Base-by-base conservation (phyloP, 352 stramenopile genomes). In the Globisporangium middletonii region DNA sequence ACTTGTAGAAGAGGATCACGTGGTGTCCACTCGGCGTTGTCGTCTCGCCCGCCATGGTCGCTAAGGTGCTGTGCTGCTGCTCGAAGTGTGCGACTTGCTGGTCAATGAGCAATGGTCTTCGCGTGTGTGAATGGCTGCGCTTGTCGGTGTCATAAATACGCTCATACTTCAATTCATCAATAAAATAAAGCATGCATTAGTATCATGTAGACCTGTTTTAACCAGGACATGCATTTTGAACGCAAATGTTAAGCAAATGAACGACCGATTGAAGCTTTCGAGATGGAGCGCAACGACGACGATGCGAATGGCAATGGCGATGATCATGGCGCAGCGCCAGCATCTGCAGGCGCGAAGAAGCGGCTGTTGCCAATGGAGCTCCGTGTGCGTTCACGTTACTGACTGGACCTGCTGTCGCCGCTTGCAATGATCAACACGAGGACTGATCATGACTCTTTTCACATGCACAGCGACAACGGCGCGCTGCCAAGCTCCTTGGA, bases 1-100 rank as follows among this genome's bases (percentile, higher is more conserved):
- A 89, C 71, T 89, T 89, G 69, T 89, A 89, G 59, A 89, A 89
- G 12, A 88, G 80, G 62, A 90, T 86, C 57, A 87, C 74, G 28
- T 72, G 61, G 62, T 71, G 73, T 46, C 71, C 71, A 13, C 37
- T 18, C 30, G 49, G 15, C 11, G 41, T 4, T 15, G 30, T 18
- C 15, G 19, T 55, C 33, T 15, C 54, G 33, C 9, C 54, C 15
- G 30, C 33, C 52, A 57, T 58, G 7, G 41, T 43, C 28, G 27
- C 41, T 5, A 35, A 35, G 30, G 30, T 35, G 30, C 30, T 35
- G 30, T 54, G 28, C 18, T 13, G 41, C 19, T 48, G 19, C 38
- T 60, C 33, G 16, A 42, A 33, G 35, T 35, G 23, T 50, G 55
- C 30, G 41, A 42, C 18, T 41, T 49, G 42, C 43, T 48, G 18